Evolutionary conservation across 176 grass and related monocot genomes (phyloP), one percentile per base, ranked within the genome.

Genomic region (Echinochloa phyllopogon): DNA sequence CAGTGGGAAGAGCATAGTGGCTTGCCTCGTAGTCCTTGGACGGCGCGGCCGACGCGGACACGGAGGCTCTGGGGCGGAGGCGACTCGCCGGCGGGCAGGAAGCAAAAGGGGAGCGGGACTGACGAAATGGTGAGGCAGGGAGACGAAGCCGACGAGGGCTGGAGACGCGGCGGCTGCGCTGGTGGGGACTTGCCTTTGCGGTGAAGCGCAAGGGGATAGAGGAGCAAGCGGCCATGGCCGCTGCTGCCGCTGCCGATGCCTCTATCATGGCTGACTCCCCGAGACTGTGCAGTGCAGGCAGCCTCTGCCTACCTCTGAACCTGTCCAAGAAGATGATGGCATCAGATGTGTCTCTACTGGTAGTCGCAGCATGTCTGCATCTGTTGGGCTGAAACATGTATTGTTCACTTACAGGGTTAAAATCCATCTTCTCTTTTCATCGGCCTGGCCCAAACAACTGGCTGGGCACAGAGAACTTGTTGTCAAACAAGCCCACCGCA

Each of bases 21-120:
- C 83, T 90, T 86, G 84, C 88, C 88, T 90, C 88, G 84, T 90
- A 90, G 41, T 83, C 84, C 57, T 86, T 55, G 16, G 57, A n/a
- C 10, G 74, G 48, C 11, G 88, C 24, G 40, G 79, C 24, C 1
- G 79, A 78, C 38, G 73, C 66, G 29, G 88, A 90, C 8, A 71
- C 56, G 57, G 88, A 90, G 21, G 79, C 59, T 17, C 73, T n/a
- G 48, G 66, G 36, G 37, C 36, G 88, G 77, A 69, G 45, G 78
- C 78, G 82, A 29, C 43, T 58, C 69, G 47, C 45, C 83, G 65
- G 57, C 39, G 43, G 18, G 25, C 40, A 45, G 53, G 79, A 21
- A 18, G 24, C 24, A 18, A 78, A 33, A n/a, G 45, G 78, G 50
- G 65, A 78, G 65, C 65, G 84, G 2, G 59, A 2, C 48, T 24